Conservation (phyloP, 148 eudicot genomes). For the Rhododendron kiyosumense region DNA sequence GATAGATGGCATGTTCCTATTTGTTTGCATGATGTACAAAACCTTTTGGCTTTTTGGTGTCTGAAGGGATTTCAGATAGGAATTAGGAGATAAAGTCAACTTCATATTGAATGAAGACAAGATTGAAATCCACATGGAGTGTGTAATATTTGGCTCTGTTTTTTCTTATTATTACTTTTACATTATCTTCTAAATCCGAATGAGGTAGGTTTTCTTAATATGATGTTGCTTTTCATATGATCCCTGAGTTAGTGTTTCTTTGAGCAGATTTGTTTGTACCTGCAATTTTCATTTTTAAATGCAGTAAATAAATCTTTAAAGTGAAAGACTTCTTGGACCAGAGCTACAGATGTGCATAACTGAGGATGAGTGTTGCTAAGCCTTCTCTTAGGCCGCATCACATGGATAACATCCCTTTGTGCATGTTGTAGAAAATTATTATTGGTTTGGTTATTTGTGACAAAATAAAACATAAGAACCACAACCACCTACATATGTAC, state of each 20-base stretch:
- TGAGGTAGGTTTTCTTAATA: not conserved
- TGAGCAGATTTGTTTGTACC: not conserved
- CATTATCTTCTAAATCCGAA: not conserved
- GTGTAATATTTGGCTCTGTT: not conserved
- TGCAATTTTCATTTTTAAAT: not conserved
- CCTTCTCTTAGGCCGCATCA: not conserved
- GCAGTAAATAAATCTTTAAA: not conserved
- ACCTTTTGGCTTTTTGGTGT: not conserved
- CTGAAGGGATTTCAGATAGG: not conserved
- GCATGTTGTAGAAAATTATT: not conserved
- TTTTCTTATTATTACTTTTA: not conserved
- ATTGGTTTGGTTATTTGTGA: not conserved
- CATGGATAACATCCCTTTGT: not conserved
- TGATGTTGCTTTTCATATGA: not conserved
- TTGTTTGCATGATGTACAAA: not conserved
- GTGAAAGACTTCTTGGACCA: slow-evolving; percentile 3
- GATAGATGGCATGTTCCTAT: not conserved
- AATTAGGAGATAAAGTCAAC: not conserved
- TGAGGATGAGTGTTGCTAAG: not conserved
- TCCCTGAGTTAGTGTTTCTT: not conserved
- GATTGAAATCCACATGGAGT: not conserved
- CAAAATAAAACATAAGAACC: not conserved
- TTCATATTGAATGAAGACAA: not conserved
- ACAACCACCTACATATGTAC: not conserved
- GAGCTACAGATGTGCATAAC: not conserved